phyloP scores from a whole-genome alignment of 1,284 basidiomycete genomes.

The Rhizoctonia solani region DNA sequence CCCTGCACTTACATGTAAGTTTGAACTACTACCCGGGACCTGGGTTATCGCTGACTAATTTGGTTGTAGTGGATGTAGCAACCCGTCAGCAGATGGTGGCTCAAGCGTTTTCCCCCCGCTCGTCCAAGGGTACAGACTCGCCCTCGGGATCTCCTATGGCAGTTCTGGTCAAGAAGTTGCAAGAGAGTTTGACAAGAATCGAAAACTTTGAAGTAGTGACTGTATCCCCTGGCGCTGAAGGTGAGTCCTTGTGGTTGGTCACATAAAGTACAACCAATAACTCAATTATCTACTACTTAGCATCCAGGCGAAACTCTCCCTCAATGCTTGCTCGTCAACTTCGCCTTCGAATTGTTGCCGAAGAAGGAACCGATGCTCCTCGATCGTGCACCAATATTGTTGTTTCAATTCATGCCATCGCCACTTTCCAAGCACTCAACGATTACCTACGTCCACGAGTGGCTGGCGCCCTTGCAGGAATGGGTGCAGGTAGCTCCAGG shows the following conservation, averaged over 20 bases:
- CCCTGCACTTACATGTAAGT: constrained; percentile 23
- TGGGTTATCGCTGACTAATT: not conserved
- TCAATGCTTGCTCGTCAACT: constrained; percentile 86
- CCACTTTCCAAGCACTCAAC: constrained; percentile 92
- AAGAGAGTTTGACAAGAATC: constrained; percentile 90
- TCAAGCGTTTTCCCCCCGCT: constrained; percentile 68
- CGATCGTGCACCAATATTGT: constrained; percentile 85
- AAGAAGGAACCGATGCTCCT: constrained; percentile 85
- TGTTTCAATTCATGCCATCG: constrained; percentile 95
- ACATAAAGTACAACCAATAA: not conserved
- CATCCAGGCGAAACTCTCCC: constrained; percentile 83
- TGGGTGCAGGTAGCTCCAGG: constrained; percentile 57
- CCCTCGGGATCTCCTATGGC: constrained; percentile 66
- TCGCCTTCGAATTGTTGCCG: constrained; percentile 83
- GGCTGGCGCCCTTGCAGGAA: constrained; percentile 64
- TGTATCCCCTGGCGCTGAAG: constrained; percentile 75
- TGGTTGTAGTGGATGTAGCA: constrained; percentile 54
- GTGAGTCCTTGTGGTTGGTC: constrained; percentile 50
- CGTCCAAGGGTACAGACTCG: constrained; percentile 50
- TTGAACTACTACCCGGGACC: not conserved
- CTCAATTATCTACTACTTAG: constrained; percentile 48
- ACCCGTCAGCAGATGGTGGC: constrained; percentile 74
- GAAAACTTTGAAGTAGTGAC: constrained; percentile 94
- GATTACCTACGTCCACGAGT: constrained; percentile 92
- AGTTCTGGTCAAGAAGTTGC: constrained; percentile 89